phyloP scores from a whole-genome alignment of 106 monocot species.

The Xerophyta viscosa region DNA sequence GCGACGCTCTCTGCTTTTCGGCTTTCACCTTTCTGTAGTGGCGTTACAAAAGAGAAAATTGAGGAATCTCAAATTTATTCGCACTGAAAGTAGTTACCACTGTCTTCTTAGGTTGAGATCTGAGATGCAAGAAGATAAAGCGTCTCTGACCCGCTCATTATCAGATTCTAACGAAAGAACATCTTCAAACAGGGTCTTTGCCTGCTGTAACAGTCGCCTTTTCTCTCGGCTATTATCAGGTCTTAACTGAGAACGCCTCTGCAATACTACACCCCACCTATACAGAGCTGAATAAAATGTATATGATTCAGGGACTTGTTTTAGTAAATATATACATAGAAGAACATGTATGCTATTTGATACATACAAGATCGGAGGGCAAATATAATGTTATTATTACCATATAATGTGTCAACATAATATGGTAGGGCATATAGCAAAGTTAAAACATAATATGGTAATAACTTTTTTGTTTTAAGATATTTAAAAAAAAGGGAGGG shows the following conservation, averaged over 20 bases:
- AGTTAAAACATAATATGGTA: no score
- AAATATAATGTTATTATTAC: neutral
- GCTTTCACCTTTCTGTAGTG: no score
- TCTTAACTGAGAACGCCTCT: conserved; percentile 55
- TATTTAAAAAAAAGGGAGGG: no score
- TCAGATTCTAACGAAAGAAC: conserved; percentile 54
- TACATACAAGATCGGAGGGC: neutral
- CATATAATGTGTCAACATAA: no score
- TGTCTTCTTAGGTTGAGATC: conserved; percentile 48
- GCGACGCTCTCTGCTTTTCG: no score
- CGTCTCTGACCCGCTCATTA: conserved; percentile 48
- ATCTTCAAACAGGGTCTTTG: conserved; percentile 83
- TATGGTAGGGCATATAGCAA: no score
- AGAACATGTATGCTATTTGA: neutral
- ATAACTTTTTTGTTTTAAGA: no score
- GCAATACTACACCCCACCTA: conserved; percentile 76
- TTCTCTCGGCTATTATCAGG: conserved; percentile 48
- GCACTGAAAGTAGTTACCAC: conserved; percentile 7
- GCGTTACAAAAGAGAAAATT: no score
- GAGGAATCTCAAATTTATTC: no score
- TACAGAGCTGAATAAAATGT: conserved; percentile 57
- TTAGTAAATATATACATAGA: neutral
- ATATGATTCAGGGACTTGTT: neutral
- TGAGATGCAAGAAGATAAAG: conserved; percentile 59
- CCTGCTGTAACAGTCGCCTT: conserved; percentile 67